Conservation (phyloP, 2,329 filamentous ascomycete species). For the Cercospora beticola region DNA sequence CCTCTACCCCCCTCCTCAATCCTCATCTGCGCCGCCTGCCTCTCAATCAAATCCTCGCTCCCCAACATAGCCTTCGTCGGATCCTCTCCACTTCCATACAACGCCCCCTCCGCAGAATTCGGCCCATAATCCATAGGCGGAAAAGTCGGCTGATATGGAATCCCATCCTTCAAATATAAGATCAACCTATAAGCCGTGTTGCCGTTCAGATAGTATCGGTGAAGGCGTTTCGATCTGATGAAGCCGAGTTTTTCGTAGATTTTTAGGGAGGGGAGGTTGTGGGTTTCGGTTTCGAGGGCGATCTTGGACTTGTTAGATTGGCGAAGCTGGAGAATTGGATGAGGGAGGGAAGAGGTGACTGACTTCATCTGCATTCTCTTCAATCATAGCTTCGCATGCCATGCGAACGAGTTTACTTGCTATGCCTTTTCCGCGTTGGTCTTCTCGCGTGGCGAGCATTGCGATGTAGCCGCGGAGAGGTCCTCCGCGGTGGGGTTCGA, state of each 20-base stretch:
- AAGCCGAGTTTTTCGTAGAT: slow-evolving; percentile 93
- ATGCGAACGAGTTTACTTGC: slow-evolving; percentile 81
- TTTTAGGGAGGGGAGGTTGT: slow-evolving; percentile 83
- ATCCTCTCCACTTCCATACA: slow-evolving; percentile 26
- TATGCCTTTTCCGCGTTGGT: slow-evolving; percentile 80
- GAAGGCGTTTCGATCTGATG: slow-evolving; percentile 83
- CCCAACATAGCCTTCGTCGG: background rate
- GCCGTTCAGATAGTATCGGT: slow-evolving; percentile 94
- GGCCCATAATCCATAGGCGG: slow-evolving; percentile 28
- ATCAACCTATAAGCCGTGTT: slow-evolving; percentile 91
- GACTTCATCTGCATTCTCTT: slow-evolving; percentile 78
- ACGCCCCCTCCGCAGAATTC: slow-evolving; percentile 30
- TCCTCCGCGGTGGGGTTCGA: slow-evolving; percentile 84
- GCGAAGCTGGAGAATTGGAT: background rate
- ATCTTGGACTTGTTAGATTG: slow-evolving; percentile 52
- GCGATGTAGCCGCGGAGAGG: slow-evolving; percentile 93
- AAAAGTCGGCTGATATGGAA: slow-evolving; percentile 44
- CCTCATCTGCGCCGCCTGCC: slow-evolving; percentile 33
- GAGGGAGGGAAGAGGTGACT: background rate
- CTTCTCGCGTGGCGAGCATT: slow-evolving; percentile 88
- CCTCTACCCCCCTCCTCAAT: slow-evolving; percentile 25
- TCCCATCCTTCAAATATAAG: slow-evolving; percentile 68
- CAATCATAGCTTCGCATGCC: slow-evolving; percentile 88
- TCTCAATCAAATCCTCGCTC: slow-evolving; percentile 31
- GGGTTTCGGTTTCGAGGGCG: slow-evolving; percentile 92